Conservation (phyloP, 2,329 filamentous ascomycete genomes). For the Sclerotiophoma versabilis region DNA sequence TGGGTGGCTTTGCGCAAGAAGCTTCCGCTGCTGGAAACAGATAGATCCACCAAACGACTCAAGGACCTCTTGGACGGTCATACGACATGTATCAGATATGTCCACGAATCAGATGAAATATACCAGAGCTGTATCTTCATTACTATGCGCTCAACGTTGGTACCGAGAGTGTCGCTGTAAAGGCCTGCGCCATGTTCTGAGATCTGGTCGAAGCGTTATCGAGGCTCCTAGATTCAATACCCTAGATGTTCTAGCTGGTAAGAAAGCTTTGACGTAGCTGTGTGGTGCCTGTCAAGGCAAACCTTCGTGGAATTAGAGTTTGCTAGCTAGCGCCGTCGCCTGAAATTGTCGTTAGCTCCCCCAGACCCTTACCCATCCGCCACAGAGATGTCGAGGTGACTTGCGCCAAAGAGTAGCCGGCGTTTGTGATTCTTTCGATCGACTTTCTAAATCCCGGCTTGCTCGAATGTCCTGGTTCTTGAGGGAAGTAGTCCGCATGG, state of each 20-base stretch:
- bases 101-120: background rate
- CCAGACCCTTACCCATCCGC: background rate
- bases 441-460: background rate
- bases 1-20: constrained; percentile 11
- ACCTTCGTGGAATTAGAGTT: constrained; percentile 3
- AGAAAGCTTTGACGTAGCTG: constrained; percentile 1
- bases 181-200: background rate
- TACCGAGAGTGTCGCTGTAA: background rate
- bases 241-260: constrained; percentile 6
- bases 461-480: background rate
- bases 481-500: background rate
- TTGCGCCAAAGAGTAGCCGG: background rate
- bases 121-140: background rate
- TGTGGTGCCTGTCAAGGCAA: constrained; percentile 11
- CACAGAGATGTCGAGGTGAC: background rate
- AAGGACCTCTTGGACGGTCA: background rate
- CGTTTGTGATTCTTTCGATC: constrained; percentile 2
- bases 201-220: background rate
- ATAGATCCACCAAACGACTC: constrained; percentile 4
- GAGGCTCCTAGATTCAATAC: constrained; percentile 11
- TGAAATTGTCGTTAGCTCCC: background rate
- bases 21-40: constrained; percentile 1
- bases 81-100: background rate
- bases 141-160: background rate
- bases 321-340: constrained; percentile 7